A percentile compares a stretch with the other conserved stretches of the same genome.
These are phyloP conservation scores for Ophiostoma quercus DNA, from an alignment of 2,329 filamentous ascomycete species.

Conservation along the genomic window DNA sequence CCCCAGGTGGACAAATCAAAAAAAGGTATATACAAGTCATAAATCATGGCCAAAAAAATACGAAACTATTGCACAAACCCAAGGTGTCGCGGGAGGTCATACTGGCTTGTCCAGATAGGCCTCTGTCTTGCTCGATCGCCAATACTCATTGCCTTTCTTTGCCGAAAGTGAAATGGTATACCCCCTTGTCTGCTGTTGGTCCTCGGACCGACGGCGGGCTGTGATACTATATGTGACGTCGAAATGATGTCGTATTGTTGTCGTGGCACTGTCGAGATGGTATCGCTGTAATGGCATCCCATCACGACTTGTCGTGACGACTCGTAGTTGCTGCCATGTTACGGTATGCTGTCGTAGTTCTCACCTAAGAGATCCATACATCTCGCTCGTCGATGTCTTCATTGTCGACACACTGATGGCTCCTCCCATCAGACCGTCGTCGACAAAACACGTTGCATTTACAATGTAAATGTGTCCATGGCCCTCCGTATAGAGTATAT, in stretches of 20 bases:
- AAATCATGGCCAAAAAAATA: slow-evolving; percentile 23
- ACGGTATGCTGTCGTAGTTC: background rate
- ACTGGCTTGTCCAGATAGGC: slow-evolving; percentile 55
- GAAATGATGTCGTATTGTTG: background rate
- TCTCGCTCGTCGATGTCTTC: background rate
- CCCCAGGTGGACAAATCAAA: slow-evolving; percentile 14
- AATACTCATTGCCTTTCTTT: slow-evolving; percentile 40
- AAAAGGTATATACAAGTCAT: background rate
- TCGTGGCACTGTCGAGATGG: background rate
- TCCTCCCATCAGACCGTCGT: too few species aligned
- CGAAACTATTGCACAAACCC: slow-evolving; percentile 43
- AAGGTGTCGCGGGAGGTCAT: slow-evolving; percentile 87
- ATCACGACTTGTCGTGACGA: background rate
- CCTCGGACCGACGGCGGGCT: background rate
- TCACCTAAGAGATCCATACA: too few species aligned
- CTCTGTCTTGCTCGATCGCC: slow-evolving; percentile 73
- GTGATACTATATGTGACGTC: slow-evolving; percentile 1
- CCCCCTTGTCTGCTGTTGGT: slow-evolving; percentile 17
- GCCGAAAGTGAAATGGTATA: slow-evolving; percentile 28
- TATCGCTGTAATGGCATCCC: background rate
- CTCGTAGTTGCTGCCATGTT: background rate
- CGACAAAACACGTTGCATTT: too few species aligned
- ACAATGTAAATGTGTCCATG: too few species aligned
- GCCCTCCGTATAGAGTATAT: too few species aligned
- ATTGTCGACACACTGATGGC: too few species aligned